Evolutionary conservation across 148 eudicot species (phyloP).

Genomic region (Cornus kousa): DNA sequence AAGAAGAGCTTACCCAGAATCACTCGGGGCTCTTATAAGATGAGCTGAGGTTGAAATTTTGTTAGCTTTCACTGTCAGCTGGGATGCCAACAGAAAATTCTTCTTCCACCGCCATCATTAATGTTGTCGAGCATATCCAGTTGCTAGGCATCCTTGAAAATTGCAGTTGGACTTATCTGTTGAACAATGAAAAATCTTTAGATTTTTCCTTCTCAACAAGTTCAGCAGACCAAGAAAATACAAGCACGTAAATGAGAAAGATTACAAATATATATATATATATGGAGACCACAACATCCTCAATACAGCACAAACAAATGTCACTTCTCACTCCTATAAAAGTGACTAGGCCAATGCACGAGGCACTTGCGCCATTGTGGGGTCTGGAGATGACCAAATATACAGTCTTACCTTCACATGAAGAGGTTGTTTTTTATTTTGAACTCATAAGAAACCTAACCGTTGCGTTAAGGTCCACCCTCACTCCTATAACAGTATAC

Average conservation of each 20-base stretch:
- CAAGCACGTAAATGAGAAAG: background rate
- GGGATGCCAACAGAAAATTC: background rate
- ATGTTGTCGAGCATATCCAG: background rate
- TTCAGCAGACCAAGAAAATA: background rate
- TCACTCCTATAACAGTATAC: too few species aligned
- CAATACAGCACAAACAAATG: too few species aligned
- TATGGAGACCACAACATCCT: too few species aligned
- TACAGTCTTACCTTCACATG: too few species aligned
- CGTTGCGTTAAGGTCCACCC: too few species aligned
- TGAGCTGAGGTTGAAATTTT: background rate
- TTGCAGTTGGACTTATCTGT: background rate
- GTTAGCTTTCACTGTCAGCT: background rate
- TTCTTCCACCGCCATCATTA: background rate
- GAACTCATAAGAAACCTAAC: too few species aligned
- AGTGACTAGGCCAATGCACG: too few species aligned
- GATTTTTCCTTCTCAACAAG: background rate
- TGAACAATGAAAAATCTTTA: background rate
- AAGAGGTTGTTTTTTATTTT: too few species aligned
- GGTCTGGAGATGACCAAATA: too few species aligned
- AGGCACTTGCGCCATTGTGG: too few species aligned
- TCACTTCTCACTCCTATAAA: too few species aligned
- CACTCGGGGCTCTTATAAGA: background rate
- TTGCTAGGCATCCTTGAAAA: background rate
- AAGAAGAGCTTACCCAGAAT: background rate
- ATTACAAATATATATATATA: too few species aligned